Percentiles rank a stretch among this genome's conserved stretches.
phyloP scores from a whole-genome alignment of 1,139 yeast genomes.

The Debaryomyces nepalensis region DNA sequence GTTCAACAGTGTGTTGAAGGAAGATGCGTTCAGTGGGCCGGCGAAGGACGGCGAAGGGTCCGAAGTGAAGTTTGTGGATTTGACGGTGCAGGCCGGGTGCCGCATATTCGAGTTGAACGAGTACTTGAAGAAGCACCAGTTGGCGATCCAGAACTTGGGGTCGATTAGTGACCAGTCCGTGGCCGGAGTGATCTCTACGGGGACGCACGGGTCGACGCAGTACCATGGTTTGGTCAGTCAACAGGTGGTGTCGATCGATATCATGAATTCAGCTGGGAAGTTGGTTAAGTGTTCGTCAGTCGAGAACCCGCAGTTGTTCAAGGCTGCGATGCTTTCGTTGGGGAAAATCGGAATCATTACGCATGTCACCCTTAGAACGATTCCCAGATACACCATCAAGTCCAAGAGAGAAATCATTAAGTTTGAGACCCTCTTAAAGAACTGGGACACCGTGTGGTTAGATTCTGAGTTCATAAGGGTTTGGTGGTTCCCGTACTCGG shows the following conservation, averaged over 20 bases:
- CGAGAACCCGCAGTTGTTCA: constrained; percentile 70
- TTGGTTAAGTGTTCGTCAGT: constrained; percentile 69
- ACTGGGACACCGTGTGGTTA: constrained; percentile 82
- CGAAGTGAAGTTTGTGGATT: constrained; percentile 76
- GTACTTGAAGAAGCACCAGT: constrained; percentile 60
- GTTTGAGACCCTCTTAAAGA: constrained; percentile 68
- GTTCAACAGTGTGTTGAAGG: constrained; percentile 57
- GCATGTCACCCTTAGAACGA: constrained; percentile 82
- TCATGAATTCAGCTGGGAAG: constrained; percentile 77
- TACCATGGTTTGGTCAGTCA: constrained; percentile 90
- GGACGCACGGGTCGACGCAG: constrained; percentile 95
- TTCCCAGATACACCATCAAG: constrained; percentile 81
- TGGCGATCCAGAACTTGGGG: constrained; percentile 90
- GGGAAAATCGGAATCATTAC: constrained; percentile 93
- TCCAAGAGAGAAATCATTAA: constrained; percentile 82
- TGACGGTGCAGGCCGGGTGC: constrained; percentile 91
- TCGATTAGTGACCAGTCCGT: constrained; percentile 93
- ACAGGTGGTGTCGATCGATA: constrained; percentile 77
- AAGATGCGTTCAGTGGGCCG: constrained; percentile 46
- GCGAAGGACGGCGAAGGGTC: constrained; percentile 27
- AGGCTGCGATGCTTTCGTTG: constrained; percentile 83
- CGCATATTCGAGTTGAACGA: constrained; percentile 80
- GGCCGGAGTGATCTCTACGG: constrained; percentile 94
- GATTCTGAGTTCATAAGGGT: constrained; percentile 88
- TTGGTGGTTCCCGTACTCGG: constrained; percentile 98